Conservation (phyloP, 495 filamentous ascomycete species). For the Aspergillus carlsbadensis region DNA sequence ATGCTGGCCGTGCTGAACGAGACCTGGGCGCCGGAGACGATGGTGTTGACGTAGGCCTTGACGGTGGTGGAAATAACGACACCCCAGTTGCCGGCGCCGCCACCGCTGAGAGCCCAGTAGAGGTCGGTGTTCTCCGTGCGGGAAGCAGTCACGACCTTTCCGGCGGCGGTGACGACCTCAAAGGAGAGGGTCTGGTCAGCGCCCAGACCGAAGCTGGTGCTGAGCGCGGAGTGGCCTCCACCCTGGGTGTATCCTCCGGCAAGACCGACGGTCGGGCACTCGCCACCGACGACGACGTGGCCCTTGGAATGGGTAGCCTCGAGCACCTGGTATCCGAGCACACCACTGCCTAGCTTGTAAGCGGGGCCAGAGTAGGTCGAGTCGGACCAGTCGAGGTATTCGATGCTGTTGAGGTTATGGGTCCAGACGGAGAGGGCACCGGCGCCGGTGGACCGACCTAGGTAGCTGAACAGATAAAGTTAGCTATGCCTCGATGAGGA, state of each 20-base stretch:
- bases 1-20: conserved; percentile 26
- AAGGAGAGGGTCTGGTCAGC: conserved; percentile 64
- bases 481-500: neutral
- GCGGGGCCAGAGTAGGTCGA: conserved; percentile 49
- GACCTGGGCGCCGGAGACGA: conserved; percentile 28
- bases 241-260: conserved; percentile 62
- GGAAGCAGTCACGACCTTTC: conserved; percentile 52
- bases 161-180: conserved; percentile 58
- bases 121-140: conserved; percentile 56
- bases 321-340: conserved; percentile 50
- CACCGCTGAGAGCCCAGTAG: conserved; percentile 69
- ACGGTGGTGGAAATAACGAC: conserved; percentile 57
- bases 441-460: conserved; percentile 58
- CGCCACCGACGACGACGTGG: conserved; percentile 34
- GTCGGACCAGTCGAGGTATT: conserved; percentile 39
- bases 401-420: conserved; percentile 51
- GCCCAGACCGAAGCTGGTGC: conserved; percentile 54
- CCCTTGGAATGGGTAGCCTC: conserved; percentile 37
- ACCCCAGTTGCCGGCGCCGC: conserved; percentile 64
- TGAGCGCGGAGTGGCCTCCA: conserved; percentile 61
- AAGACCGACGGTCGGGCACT: conserved; percentile 41
- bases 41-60: conserved; percentile 42
- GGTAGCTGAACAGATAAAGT: conserved; percentile 33
- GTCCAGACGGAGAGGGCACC: conserved; percentile 60
- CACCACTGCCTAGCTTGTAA: conserved; percentile 56